These are phyloP conservation scores for Ophiostoma himal-ulmi DNA, from an alignment of 2,329 filamentous ascomycete genomes.

Conservation along the genomic window DNA sequence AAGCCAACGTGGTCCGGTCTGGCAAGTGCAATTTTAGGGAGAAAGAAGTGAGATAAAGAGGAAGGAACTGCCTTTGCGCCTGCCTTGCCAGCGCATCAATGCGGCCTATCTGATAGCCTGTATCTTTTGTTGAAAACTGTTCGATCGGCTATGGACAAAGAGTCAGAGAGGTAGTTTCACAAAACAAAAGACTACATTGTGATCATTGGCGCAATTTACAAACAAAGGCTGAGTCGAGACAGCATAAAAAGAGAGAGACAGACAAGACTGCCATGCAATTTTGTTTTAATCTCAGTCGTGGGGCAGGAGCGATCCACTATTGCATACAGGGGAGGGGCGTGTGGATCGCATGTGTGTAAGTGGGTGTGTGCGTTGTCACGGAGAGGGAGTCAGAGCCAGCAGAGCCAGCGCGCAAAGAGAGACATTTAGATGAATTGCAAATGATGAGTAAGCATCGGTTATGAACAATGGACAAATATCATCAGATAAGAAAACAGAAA, in stretches of 20 bases:
- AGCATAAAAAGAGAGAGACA: not conserved
- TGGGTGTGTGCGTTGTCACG: slow-evolving; percentile 11
- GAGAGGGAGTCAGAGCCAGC: not conserved
- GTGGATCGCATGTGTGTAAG: slow-evolving; percentile 8
- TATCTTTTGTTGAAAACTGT: not conserved
- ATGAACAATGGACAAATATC: not conserved
- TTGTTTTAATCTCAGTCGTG: slow-evolving; percentile 27
- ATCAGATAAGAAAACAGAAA: not conserved
- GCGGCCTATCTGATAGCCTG: not conserved
- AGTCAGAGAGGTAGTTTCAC: not conserved
- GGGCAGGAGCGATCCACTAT: slow-evolving; percentile 23
- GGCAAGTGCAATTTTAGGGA: not conserved
- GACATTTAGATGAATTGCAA: not conserved
- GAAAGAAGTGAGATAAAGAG: not conserved
- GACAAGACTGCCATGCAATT: slow-evolving; percentile 22
- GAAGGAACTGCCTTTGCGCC: not conserved
- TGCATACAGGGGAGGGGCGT: slow-evolving; percentile 2
- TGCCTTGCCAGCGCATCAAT: not conserved
- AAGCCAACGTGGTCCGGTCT: not conserved
- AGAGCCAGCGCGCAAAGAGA: not conserved
- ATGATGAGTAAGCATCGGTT: not conserved
- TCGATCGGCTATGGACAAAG: not conserved
- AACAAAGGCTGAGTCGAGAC: not conserved
- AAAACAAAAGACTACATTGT: not conserved
- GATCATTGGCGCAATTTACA: slow-evolving; percentile 2